A percentile compares a stretch with the other conserved stretches of the same genome.
Evolutionary conservation across 2,329 filamentous ascomycete genomes (phyloP).

Genomic region (Ophiognomonia clavigignenti-juglandacearum): DNA sequence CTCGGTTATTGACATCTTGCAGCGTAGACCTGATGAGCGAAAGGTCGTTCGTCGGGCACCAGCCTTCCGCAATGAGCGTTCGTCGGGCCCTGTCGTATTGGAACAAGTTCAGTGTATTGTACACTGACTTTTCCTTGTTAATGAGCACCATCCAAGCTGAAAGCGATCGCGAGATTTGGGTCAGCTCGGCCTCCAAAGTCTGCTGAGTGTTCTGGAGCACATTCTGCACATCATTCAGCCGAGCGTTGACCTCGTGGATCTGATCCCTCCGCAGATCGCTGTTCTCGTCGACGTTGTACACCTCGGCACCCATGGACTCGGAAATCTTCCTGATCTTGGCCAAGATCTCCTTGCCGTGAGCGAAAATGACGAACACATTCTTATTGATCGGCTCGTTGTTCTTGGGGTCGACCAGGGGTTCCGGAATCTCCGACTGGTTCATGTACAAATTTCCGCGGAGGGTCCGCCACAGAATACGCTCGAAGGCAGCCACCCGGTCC

Average conservation of each 20-base stretch:
- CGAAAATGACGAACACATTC: constrained; percentile 99
- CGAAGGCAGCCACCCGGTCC: constrained; percentile 90
- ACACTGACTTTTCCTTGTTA: constrained; percentile 97
- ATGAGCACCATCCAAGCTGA: constrained; percentile 97
- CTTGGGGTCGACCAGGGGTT: constrained; percentile 84
- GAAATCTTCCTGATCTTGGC: constrained; percentile 99
- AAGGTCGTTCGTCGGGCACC: constrained; percentile 91
- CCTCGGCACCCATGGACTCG: constrained; percentile 89
- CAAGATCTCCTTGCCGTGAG: constrained; percentile 95
- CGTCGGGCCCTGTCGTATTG: constrained; percentile 95
- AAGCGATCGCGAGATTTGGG: constrained; percentile 86
- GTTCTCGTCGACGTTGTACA: constrained; percentile 98
- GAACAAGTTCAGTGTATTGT: constrained; percentile 91
- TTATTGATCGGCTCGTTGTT: constrained; percentile 92
- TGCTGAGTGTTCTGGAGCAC: constrained; percentile 93
- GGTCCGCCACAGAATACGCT: constrained; percentile 95
- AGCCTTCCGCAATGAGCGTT: constrained; percentile 94
- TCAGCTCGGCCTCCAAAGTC: constrained; percentile 87
- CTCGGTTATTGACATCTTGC: constrained; percentile 93
- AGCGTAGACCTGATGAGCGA: constrained; percentile 86
- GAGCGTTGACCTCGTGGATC: constrained; percentile 94
- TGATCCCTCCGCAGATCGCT: constrained; percentile 92
- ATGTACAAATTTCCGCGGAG: constrained; percentile 98
- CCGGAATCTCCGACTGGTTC: constrained; percentile 98
- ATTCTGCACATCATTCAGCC: constrained; percentile 83